Evolutionary conservation across 495 filamentous ascomycete species (phyloP).

Genomic region (Aspergillus olivimuriae): DNA sequence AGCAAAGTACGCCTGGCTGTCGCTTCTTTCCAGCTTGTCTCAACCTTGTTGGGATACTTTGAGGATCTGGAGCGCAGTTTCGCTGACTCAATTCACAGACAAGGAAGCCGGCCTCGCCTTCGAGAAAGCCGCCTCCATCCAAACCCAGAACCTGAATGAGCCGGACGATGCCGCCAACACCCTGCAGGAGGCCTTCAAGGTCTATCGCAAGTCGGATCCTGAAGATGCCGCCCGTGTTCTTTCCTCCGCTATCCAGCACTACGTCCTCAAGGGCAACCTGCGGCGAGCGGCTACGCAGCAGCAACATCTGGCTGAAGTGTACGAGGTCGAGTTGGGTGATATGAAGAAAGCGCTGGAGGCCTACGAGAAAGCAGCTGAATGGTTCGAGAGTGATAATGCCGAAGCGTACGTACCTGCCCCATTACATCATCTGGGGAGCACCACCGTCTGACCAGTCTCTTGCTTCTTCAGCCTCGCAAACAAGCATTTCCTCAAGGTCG

Average conservation of each 20-base stretch:
- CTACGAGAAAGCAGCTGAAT: conserved; percentile 75
- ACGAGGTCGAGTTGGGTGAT: conserved; percentile 73
- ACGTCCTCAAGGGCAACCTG: conserved; percentile 78
- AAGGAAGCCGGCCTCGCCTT: conserved; percentile 76
- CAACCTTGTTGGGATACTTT: no score
- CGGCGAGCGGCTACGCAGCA: conserved; percentile 81
- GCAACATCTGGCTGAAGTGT: conserved; percentile 76
- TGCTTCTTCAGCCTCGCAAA: conserved; percentile 69
- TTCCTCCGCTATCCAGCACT: conserved; percentile 67
- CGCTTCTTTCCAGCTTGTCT: neutral
- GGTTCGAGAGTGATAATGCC: conserved; percentile 85
- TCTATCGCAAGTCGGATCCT: conserved; percentile 74
- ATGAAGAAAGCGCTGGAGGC: conserved; percentile 66
- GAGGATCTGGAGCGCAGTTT: no score
- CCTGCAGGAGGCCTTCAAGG: conserved; percentile 72
- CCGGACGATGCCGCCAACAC: conserved; percentile 84
- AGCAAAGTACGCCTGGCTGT: conserved; percentile 47
- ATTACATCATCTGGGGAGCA: no score
- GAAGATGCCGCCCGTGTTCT: conserved; percentile 72
- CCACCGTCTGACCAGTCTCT: no score
- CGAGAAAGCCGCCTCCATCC: conserved; percentile 70
- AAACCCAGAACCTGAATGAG: conserved; percentile 71
- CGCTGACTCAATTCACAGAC: no score
- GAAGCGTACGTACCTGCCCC: conserved; percentile 53
- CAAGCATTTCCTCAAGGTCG: conserved; percentile 82